Percentiles rank a stretch among this genome's conserved stretches.
Evolutionary conservation across 169 alveolate species (phyloP).

Genomic region (Plasmodium gonderi): DNA sequence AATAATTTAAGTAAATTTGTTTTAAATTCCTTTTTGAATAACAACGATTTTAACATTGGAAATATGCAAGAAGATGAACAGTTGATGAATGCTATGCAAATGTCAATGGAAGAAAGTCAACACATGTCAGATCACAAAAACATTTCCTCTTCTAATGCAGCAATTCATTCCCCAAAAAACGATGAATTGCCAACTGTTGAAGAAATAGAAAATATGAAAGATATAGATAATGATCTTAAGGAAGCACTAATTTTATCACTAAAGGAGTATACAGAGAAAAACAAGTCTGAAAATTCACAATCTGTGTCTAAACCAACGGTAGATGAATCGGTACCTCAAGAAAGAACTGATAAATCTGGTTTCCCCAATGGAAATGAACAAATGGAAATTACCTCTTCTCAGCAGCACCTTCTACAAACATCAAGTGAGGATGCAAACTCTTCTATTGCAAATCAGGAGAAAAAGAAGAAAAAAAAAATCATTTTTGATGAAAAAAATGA

Average conservation of each 20-base stretch:
- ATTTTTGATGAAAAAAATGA: background rate
- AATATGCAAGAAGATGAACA: constrained; percentile 60
- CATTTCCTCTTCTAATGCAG: too few relatives aligned
- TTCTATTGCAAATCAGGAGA: background rate
- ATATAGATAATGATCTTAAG: constrained; percentile 57
- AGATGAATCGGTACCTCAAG: too few relatives aligned
- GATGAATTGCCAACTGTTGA: constrained; percentile 56
- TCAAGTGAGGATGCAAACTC: too few relatives aligned
- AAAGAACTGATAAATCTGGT: too few relatives aligned
- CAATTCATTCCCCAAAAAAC: background rate
- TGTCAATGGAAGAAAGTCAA: constrained; percentile 18
- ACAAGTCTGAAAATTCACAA: constrained; percentile 18
- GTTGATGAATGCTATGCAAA: constrained; percentile 35
- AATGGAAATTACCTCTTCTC: too few relatives aligned
- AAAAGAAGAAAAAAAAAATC: background rate
- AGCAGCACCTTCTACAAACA: too few relatives aligned
- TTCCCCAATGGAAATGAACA: too few relatives aligned
- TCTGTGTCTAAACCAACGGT: too few relatives aligned
- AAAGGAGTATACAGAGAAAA: constrained; percentile 43
- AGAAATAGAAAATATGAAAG: constrained; percentile 65
- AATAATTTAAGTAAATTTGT: constrained; percentile 61
- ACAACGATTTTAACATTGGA: constrained; percentile 17
- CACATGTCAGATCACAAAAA: background rate
- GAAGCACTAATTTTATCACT: constrained; percentile 51
- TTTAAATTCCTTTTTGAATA: constrained; percentile 12